Evolutionary conservation across 495 filamentous ascomycete species (phyloP).

Genomic region (Hamigera avellanea): DNA sequence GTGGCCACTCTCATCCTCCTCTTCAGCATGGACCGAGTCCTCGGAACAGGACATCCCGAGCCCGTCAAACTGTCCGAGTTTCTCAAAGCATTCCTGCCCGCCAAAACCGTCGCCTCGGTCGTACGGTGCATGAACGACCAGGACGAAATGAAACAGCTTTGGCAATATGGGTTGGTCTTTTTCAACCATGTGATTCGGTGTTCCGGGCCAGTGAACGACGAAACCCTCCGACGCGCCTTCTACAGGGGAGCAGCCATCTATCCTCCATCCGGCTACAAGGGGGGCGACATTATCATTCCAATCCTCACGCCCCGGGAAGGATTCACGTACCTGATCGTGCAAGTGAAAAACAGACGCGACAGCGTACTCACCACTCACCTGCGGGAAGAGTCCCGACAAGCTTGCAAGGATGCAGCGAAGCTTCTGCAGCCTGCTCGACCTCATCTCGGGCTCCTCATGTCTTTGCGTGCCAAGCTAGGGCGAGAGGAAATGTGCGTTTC

Average conservation of each 20-base stretch:
- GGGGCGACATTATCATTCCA: constrained; percentile 1
- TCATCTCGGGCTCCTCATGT: background rate
- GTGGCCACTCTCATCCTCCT: constrained; percentile 12
- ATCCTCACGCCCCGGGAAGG: background rate
- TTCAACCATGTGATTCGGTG: constrained; percentile 1
- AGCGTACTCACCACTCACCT: background rate
- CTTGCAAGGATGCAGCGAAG: background rate
- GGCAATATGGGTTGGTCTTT: background rate
- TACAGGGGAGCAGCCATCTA: background rate
- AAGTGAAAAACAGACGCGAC: background rate
- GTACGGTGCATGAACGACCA: background rate
- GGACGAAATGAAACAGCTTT: background rate
- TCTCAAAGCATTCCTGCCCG: background rate
- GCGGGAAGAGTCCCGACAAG: background rate
- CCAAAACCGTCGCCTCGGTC: background rate
- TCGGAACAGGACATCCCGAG: background rate
- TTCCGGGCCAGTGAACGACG: background rate
- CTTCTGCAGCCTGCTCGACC: background rate
- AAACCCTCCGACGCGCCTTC: background rate
- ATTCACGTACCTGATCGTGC: background rate
- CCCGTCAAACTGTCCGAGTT: background rate
- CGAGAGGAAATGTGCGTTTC: background rate
- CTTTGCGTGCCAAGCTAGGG: background rate
- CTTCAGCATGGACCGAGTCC: background rate
- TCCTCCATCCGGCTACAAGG: background rate